These are phyloP conservation scores for Ceriops decandra DNA, from an alignment of 345 rosid genomes.

Conservation along the genomic window DNA sequence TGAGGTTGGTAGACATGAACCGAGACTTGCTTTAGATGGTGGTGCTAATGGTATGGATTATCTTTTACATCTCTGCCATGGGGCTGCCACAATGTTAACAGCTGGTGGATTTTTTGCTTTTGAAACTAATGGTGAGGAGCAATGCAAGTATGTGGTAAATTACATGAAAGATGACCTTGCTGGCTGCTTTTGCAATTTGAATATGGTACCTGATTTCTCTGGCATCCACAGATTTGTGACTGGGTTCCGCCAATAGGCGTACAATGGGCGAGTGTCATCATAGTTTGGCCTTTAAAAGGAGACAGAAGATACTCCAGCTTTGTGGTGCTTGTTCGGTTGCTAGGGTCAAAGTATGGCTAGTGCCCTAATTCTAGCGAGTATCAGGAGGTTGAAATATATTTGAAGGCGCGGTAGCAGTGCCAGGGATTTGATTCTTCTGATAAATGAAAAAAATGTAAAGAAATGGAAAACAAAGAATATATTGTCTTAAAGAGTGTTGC, in stretches of 20 bases:
- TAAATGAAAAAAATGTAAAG: too few relatives aligned
- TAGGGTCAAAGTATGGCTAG: too few relatives aligned
- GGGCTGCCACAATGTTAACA: conserved; percentile 65
- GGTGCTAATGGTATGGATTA: conserved; percentile 64
- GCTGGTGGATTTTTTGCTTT: conserved; percentile 75
- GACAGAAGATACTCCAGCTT: too few relatives aligned
- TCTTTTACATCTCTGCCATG: conserved; percentile 66
- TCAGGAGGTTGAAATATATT: too few relatives aligned
- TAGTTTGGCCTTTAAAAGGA: not conserved
- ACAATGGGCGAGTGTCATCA: not conserved
- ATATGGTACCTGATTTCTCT: conserved; percentile 60
- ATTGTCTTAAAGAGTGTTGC: too few relatives aligned
- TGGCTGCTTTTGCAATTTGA: conserved; percentile 47
- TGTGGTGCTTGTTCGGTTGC: too few relatives aligned
- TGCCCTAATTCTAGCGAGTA: too few relatives aligned
- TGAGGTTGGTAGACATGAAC: conserved; percentile 91
- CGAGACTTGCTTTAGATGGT: conserved; percentile 83
- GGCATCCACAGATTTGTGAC: conserved; percentile 63
- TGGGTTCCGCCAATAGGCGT: conserved; percentile 46
- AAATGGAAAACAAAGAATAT: too few relatives aligned
- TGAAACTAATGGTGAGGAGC: conserved; percentile 90
- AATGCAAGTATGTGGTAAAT: conserved; percentile 60
- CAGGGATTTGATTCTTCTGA: too few relatives aligned
- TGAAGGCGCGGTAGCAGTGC: too few relatives aligned
- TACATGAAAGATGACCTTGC: conserved; percentile 38